Conservation (phyloP, 2,329 filamentous ascomycete genomes). For the Triangularia setosa region DNA sequence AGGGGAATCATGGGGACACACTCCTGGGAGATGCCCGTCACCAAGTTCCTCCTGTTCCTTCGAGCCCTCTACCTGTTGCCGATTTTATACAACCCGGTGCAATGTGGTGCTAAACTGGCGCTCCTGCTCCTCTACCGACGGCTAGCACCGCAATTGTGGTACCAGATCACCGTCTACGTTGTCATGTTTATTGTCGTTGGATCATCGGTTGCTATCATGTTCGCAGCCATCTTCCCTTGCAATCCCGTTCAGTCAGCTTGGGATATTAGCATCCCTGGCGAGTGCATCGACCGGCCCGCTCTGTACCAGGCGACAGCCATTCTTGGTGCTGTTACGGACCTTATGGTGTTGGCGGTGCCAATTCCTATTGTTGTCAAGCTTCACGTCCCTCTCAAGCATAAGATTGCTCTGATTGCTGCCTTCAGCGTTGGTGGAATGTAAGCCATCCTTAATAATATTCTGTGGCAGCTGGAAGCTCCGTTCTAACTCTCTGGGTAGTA, state of each 20-base stretch:
- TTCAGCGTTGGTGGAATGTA: slow-evolving; percentile 17
- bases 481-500: not conserved
- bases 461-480: not conserved
- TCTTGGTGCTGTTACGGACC: slow-evolving; percentile 17
- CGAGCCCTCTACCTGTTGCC: slow-evolving; percentile 15
- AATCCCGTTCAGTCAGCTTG: slow-evolving; percentile 12
- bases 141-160: slow-evolving; percentile 10
- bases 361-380: slow-evolving; percentile 17
- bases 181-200: slow-evolving; percentile 13
- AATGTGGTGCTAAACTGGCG: slow-evolving; percentile 13
- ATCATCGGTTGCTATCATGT: slow-evolving; percentile 12
- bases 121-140: slow-evolving; percentile 12
- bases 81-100: slow-evolving; percentile 20
- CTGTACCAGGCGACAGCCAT: slow-evolving; percentile 19
- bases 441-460: not conserved
- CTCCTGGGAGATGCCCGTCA: slow-evolving; percentile 14
- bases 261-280: slow-evolving; percentile 12
- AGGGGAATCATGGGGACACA: slow-evolving; percentile 11
- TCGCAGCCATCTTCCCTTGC: slow-evolving; percentile 18
- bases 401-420: slow-evolving; percentile 10
- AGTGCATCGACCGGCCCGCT: slow-evolving; percentile 16
- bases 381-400: slow-evolving; percentile 11
- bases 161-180: slow-evolving; percentile 6
- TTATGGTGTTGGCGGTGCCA: slow-evolving; percentile 16
- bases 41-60: slow-evolving; percentile 17